Percentiles rank a stretch among this genome's conserved stretches.
phyloP scores from a whole-genome alignment of 1,139 yeast genomes.

The Taphrina deformans region DNA sequence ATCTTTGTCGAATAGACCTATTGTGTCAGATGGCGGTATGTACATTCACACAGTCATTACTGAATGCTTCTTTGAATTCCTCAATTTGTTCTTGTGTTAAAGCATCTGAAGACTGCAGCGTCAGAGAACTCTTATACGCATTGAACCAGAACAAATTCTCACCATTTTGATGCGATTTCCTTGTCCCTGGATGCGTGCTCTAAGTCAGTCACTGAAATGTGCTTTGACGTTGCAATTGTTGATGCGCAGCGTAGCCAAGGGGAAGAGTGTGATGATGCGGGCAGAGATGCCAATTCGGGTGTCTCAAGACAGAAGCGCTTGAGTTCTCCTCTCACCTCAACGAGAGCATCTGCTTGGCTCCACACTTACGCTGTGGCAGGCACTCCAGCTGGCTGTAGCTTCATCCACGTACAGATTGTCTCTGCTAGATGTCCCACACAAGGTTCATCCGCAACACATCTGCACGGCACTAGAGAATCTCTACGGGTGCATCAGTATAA shows the following conservation, averaged over 20 bases:
- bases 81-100: slow-evolving; percentile 33
- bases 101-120: slow-evolving; percentile 16
- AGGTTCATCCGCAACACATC: too few species aligned
- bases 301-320: background rate
- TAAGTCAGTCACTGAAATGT: background rate
- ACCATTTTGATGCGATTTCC: background rate
- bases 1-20: slow-evolving; percentile 49
- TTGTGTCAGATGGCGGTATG: background rate
- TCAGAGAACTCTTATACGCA: background rate
- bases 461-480: too few species aligned
- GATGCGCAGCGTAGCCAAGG: slow-evolving; percentile 1
- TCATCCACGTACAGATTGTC: too few species aligned
- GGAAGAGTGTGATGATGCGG: slow-evolving; percentile 5
- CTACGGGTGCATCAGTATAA: too few species aligned
- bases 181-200: background rate
- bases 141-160: too few species aligned
- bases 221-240: slow-evolving; percentile 3
- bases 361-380: background rate
- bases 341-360: background rate
- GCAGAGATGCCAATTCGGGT: background rate
- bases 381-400: background rate
- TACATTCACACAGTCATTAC: slow-evolving; percentile 49
- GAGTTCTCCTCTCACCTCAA: background rate
- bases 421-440: too few species aligned
- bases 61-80: slow-evolving; percentile 96